These are phyloP conservation scores for Cyphellophora europaea DNA, from an alignment of 2,329 filamentous ascomycete species.

Conservation along the genomic window DNA sequence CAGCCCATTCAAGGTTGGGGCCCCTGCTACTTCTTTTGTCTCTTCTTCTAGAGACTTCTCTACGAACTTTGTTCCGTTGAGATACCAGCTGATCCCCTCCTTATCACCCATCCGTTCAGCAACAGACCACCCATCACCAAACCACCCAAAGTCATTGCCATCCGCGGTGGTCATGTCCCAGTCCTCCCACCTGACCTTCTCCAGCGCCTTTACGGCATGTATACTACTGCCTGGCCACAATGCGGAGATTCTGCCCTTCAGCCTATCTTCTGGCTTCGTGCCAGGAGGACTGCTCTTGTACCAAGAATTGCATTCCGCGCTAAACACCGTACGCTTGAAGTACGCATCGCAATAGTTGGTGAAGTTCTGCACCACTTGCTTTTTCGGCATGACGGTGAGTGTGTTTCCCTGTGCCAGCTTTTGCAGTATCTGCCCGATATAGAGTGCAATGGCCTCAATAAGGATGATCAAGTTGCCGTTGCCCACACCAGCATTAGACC, in stretches of 20 bases:
- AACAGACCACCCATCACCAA: slow-evolving; percentile 38
- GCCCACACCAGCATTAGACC: slow-evolving; percentile 24
- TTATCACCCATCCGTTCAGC: slow-evolving; percentile 14
- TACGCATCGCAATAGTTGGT: slow-evolving; percentile 37
- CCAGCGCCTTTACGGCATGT: slow-evolving; percentile 25
- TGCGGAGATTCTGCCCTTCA: slow-evolving; percentile 31
- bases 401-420: slow-evolving; percentile 40
- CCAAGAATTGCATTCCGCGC: slow-evolving; percentile 39
- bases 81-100: slow-evolving; percentile 16
- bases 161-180: slow-evolving; percentile 35
- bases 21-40: background rate
- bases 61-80: slow-evolving; percentile 13
- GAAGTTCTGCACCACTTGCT: slow-evolving; percentile 38
- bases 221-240: slow-evolving; percentile 33
- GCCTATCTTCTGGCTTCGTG: slow-evolving; percentile 19
- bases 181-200: slow-evolving; percentile 36
- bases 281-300: slow-evolving; percentile 33
- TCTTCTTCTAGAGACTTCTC: slow-evolving; percentile 8
- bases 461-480: slow-evolving; percentile 20
- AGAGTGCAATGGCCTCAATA: slow-evolving; percentile 13
- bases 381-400: slow-evolving; percentile 33
- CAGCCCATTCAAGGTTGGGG: background rate
- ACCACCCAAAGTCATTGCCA: slow-evolving; percentile 37
- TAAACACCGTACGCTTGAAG: slow-evolving; percentile 28
- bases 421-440: slow-evolving; percentile 38